Base-by-base conservation (phyloP, 2,329 filamentous ascomycete genomes). In the Fusarium solani-melongenae region DNA sequence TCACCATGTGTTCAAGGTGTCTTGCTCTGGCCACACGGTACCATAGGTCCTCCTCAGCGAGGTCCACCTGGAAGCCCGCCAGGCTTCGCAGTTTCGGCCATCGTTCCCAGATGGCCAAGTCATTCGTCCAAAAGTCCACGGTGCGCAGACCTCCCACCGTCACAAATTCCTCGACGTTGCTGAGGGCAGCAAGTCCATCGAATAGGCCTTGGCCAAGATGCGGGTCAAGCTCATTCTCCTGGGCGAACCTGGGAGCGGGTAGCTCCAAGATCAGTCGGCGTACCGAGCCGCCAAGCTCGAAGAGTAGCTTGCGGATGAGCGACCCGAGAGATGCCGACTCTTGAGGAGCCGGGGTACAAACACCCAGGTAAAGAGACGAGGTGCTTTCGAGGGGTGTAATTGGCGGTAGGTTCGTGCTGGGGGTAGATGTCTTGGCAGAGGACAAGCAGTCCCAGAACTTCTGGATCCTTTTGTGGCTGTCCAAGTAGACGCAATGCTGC, bases 201-300 rank as follows among this genome's bases (percentile, higher is more conserved):
- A 41, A 36, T 8, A 68, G 38, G 3, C 22, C 12, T 55, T 17
- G 1, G 6, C 20, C 62, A 9, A 64, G 53, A 6, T 62, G 41
- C 4, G 2, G 27, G 31, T 72, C 69, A 5, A 67, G 51, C 12
- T 34, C 65, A 11, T 67, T 51, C 1, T 65, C 39, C 22, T 65
- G 62, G 4, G 57, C 49, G 8, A 67, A 31, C 33, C 59, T 64
- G 14, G 69, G 72, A 12, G 62, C 67, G 0, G 72, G 72, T 3
- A 74, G 24, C 33, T 74, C 72, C 14, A 75, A 7, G 9, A 74
- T 65, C 3, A 74, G 44, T 2, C 69, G 69, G 20, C 66, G 69
- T 1, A 75, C 14, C 0, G 72, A 75, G 14, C 24, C 17, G 4
- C 72, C 57, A 0, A 74, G 41, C 6, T 36, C 20, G 7, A 56